Evolutionary conservation across 1,284 basidiomycete genomes (phyloP).

Genomic region (Melampsora abietis-canadensis): DNA sequence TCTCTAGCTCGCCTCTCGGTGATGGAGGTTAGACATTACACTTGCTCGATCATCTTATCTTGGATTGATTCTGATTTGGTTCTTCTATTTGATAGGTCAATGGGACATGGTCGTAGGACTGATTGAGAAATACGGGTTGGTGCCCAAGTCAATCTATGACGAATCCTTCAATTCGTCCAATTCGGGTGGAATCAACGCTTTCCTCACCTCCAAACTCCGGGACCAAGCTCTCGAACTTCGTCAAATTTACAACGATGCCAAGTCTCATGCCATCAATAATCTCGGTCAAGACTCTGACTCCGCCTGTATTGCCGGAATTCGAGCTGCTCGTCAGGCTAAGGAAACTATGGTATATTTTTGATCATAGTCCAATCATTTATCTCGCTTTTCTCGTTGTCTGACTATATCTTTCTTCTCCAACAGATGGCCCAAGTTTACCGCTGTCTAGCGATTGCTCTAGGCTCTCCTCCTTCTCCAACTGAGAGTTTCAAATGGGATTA

Average conservation of each 20-base stretch:
- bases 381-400: slow-evolving; percentile 79
- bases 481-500: slow-evolving; percentile 75
- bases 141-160: slow-evolving; percentile 71
- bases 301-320: slow-evolving; percentile 1
- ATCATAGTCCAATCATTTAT: slow-evolving; percentile 53
- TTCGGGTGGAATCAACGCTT: slow-evolving; percentile 68
- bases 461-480: slow-evolving; percentile 72
- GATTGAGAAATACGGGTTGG: slow-evolving; percentile 74
- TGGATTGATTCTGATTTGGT: slow-evolving; percentile 2
- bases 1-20: slow-evolving; percentile 72
- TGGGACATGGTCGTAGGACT: slow-evolving; percentile 86
- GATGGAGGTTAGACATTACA: slow-evolving; percentile 72
- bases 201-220: slow-evolving; percentile 83
- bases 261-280: slow-evolving; percentile 48
- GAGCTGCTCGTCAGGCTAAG: slow-evolving; percentile 38
- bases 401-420: background rate
- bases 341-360: slow-evolving; percentile 47
- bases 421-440: slow-evolving; percentile 61
- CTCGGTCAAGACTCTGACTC: slow-evolving; percentile 14
- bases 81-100: slow-evolving; percentile 44
- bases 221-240: slow-evolving; percentile 77
- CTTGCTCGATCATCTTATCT: background rate
- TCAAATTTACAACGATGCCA: slow-evolving; percentile 60
- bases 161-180: slow-evolving; percentile 79
- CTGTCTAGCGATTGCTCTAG: slow-evolving; percentile 80